Conservation (phyloP, 768 basidiomycete genomes). For the Lactifluus volemus region DNA sequence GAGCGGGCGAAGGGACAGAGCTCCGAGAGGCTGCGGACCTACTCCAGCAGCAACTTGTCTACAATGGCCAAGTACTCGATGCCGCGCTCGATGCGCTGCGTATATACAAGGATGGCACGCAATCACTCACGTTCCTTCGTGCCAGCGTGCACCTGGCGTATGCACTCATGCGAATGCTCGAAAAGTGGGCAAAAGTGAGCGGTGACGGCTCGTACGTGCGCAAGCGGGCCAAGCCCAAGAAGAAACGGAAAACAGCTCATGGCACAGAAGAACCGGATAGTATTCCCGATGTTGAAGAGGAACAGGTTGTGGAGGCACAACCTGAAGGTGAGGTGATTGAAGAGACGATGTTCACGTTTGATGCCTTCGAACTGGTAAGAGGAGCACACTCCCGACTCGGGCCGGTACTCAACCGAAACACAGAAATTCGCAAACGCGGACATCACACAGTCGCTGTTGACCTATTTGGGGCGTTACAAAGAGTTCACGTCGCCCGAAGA, state of each 20-base stretch:
- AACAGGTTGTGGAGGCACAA: slow-evolving; percentile 48
- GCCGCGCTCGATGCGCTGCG: slow-evolving; percentile 71
- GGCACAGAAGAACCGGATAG: slow-evolving; percentile 31
- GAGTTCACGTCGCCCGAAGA: slow-evolving; percentile 72
- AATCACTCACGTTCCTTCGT: slow-evolving; percentile 75
- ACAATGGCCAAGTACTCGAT: slow-evolving; percentile 92
- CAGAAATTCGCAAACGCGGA: slow-evolving; percentile 89
- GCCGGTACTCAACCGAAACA: slow-evolving; percentile 16
- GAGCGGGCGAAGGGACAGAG: slow-evolving; percentile 27
- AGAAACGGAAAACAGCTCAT: slow-evolving; percentile 27
- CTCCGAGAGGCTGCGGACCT: slow-evolving; percentile 69
- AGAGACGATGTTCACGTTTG: slow-evolving; percentile 89
- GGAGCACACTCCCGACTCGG: slow-evolving; percentile 7
- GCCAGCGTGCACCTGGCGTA: slow-evolving; percentile 79
- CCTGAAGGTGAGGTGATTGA: slow-evolving; percentile 41
- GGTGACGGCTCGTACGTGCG: slow-evolving; percentile 55
- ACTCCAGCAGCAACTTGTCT: slow-evolving; percentile 85
- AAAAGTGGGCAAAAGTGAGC: slow-evolving; percentile 73
- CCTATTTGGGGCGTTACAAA: slow-evolving; percentile 75
- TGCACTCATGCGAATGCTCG: slow-evolving; percentile 80
- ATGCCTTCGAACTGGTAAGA: slow-evolving; percentile 79
- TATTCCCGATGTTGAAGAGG: slow-evolving; percentile 60
- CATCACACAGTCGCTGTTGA: slow-evolving; percentile 74
- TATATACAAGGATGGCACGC: slow-evolving; percentile 73
- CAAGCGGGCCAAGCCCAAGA: slow-evolving; percentile 55